Base-by-base conservation (phyloP, 345 rosid genomes). In the Lepidium sativum region DNA sequence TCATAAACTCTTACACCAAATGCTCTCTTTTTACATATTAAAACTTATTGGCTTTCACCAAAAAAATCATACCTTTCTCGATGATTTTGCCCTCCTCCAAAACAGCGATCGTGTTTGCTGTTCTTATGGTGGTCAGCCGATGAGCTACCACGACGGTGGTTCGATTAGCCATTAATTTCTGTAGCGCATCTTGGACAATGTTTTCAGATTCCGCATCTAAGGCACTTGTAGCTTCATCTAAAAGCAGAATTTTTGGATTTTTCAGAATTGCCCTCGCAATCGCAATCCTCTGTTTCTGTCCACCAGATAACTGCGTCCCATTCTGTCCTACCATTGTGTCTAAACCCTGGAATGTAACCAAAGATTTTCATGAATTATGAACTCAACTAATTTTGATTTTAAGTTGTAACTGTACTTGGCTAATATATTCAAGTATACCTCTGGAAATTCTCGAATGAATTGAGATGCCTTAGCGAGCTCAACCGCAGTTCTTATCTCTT, bases 101-200 rank as follows among this genome's bases (percentile, higher is more conserved):
- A 58, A 84, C 88, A 1, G 82, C 86, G 16, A 84, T 81, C 14
- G 68, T 8, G 71, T 84, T 83, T 4, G 85, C 84, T 16, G 77
- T 77, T 63, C 66, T 81, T 41, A 84, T 72, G 11, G 88, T 80
- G 25, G 82, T 73, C 18, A 84, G 49, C 49, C 86, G 67, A 54
- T 84, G 84, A 17, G 86, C 86, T 35, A 80, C 82, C n/a, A 84
- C 71, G 2, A 84, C 73, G 2, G 84, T 81, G 0, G 88, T 84
- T 64, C 84, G 54, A 43, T 67, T 57, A 63, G 64, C 59, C 77
- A 80, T 75, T 12, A 75, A 68, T 8, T 73, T 45, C 6, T 79
- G 83, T 25, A 81, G 49, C 3, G 86, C 86, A 3, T 75, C 83
- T 48, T 83, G 88, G 41, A 83, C 81, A n/a, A 76, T 70, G 6